Percentiles rank a stretch among this genome's conserved stretches.
phyloP scores from a whole-genome alignment of 768 basidiomycete species.

The Amanita muscaria region DNA sequence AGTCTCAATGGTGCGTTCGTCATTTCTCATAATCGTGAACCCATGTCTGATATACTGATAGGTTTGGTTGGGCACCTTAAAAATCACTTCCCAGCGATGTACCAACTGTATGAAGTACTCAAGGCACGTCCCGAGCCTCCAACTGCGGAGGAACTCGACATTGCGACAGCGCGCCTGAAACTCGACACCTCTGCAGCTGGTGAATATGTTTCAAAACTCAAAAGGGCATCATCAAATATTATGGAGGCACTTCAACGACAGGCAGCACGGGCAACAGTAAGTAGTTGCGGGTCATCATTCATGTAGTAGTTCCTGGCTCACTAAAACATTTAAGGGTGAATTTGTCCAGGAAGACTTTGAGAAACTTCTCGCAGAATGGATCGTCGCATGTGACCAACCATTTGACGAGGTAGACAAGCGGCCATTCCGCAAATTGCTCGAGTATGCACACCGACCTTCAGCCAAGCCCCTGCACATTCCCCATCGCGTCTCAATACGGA shows the following conservation, averaged over 20 bases:
- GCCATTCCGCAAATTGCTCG: background rate
- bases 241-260: background rate
- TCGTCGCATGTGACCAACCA: constrained; percentile 7
- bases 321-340: background rate
- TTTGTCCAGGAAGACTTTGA: constrained; percentile 5
- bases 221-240: background rate
- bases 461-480: background rate
- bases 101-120: background rate
- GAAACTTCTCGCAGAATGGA: background rate
- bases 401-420: constrained; percentile 1
- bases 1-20: background rate
- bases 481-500: background rate
- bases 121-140: background rate
- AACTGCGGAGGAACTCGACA: background rate
- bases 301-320: too few relatives aligned
- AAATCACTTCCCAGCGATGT: background rate
- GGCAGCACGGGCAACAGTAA: background rate
- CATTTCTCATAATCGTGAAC: background rate
- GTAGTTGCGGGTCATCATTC: background rate
- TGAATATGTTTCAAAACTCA: background rate
- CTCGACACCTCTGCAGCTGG: background rate
- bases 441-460: background rate
- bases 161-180: background rate
- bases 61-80: background rate
- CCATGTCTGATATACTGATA: background rate